Percentiles rank a stretch among this genome's conserved stretches.
Conservation (phyloP, 2,329 filamentous ascomycete genomes). For the Aspergillus pseudonomiae region DNA sequence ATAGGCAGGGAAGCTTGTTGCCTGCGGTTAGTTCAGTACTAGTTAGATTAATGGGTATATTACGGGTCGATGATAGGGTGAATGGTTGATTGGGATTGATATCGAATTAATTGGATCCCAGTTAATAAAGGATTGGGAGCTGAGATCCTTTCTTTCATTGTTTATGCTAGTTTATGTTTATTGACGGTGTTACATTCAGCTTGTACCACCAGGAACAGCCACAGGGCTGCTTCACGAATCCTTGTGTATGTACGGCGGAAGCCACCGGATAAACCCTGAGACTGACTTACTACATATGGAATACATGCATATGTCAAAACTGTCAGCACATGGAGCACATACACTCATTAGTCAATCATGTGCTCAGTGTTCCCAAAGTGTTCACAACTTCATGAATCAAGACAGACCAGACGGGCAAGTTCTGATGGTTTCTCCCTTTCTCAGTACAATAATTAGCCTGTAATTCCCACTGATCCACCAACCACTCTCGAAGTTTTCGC, state of each 20-base stretch:
- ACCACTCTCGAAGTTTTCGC: too few species aligned
- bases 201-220: not conserved
- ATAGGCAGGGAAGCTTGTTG: not conserved
- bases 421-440: not conserved
- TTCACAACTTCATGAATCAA: not conserved
- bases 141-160: not conserved
- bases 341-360: too few species aligned
- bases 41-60: not conserved
- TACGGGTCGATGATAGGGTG: not conserved
- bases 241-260: not conserved
- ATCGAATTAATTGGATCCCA: not conserved
- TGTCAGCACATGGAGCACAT: not conserved
- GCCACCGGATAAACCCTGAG: not conserved
- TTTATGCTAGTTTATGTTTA: not conserved
- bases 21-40: not conserved
- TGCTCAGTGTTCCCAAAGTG: not conserved
- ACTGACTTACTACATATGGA: not conserved
- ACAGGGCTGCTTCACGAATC: too few species aligned
- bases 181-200: not conserved
- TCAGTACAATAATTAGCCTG: not conserved
- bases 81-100: not conserved
- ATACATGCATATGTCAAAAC: not conserved
- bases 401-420: not conserved
- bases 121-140: not conserved
- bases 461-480: too few species aligned